These are phyloP conservation scores for Knoxdaviesia capensis DNA, from an alignment of 2,329 filamentous ascomycete genomes.

Conservation along the genomic window DNA sequence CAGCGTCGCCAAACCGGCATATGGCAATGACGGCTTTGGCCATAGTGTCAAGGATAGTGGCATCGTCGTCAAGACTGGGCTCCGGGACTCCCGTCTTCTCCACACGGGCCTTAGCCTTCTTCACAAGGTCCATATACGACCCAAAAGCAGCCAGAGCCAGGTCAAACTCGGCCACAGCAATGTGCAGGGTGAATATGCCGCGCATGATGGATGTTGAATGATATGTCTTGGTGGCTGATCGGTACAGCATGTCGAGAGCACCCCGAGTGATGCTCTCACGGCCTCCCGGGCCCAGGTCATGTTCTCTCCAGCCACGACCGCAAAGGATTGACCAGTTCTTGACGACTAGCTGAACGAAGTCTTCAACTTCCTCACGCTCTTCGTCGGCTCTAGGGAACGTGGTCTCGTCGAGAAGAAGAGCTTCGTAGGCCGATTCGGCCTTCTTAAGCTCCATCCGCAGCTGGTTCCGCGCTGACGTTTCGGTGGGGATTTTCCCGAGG, in stretches of 20 bases:
- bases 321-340: slow-evolving; percentile 72
- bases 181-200: slow-evolving; percentile 71
- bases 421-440: slow-evolving; percentile 64
- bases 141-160: slow-evolving; percentile 79
- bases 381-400: slow-evolving; percentile 72
- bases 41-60: slow-evolving; percentile 55
- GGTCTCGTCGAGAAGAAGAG: slow-evolving; percentile 55
- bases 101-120: slow-evolving; percentile 64
- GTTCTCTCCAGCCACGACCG: slow-evolving; percentile 59
- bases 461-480: slow-evolving; percentile 36
- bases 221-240: slow-evolving; percentile 79
- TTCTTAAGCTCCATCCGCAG: slow-evolving; percentile 60
- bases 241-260: slow-evolving; percentile 75
- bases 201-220: slow-evolving; percentile 82
- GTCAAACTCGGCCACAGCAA: slow-evolving; percentile 78
- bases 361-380: slow-evolving; percentile 58
- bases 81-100: slow-evolving; percentile 58
- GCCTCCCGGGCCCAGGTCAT: slow-evolving; percentile 64
- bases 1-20: slow-evolving; percentile 57
- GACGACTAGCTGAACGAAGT: slow-evolving; percentile 61
- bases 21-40: slow-evolving; percentile 63
- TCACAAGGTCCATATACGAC: slow-evolving; percentile 77
- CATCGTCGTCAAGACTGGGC: slow-evolving; percentile 57
- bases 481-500: slow-evolving; percentile 18
- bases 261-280: slow-evolving; percentile 54